phyloP scores from a whole-genome alignment of 768 basidiomycete genomes.

The Phylloporus rhodoxanthus region DNA sequence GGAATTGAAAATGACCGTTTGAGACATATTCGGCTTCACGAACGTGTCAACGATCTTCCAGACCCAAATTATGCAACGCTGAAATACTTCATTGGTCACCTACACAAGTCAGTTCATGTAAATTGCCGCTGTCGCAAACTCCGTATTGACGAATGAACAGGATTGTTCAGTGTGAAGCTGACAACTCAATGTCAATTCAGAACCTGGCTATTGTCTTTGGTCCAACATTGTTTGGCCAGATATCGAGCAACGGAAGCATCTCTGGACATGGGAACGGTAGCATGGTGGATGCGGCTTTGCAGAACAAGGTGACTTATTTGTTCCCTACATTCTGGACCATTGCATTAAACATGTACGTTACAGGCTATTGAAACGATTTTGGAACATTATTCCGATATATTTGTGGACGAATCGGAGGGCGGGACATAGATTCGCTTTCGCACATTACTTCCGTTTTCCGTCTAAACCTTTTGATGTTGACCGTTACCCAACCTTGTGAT shows the following conservation, averaged over 20 bases:
- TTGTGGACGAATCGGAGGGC: slow-evolving; percentile 79
- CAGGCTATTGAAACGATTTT: slow-evolving; percentile 95
- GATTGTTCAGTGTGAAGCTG: slow-evolving; percentile 64
- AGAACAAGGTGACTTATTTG: slow-evolving; percentile 53
- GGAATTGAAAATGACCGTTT: slow-evolving; percentile 92
- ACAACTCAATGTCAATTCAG: slow-evolving; percentile 89
- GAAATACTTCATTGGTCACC: slow-evolving; percentile 91
- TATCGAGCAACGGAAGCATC: slow-evolving; percentile 38
- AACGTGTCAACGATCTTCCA: slow-evolving; percentile 94
- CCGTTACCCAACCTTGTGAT: slow-evolving; percentile 24
- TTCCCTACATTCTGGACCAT: background rate
- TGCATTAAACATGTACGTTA: slow-evolving; percentile 8
- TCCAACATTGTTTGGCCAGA: slow-evolving; percentile 88
- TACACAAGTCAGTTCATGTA: slow-evolving; percentile 60
- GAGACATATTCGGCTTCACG: slow-evolving; percentile 92
- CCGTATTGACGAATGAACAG: slow-evolving; percentile 35
- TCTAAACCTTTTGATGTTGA: slow-evolving; percentile 6
- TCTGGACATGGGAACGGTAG: slow-evolving; percentile 46
- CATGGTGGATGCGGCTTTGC: slow-evolving; percentile 65
- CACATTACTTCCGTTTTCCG: background rate
- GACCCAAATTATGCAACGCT: slow-evolving; percentile 98
- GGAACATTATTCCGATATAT: slow-evolving; percentile 92
- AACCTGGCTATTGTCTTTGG: slow-evolving; percentile 97
- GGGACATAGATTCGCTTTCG: slow-evolving; percentile 16
- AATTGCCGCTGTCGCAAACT: background rate